phyloP scores from a whole-genome alignment of 2,329 filamentous ascomycete species.

The Trichoderma semiorbis region DNA sequence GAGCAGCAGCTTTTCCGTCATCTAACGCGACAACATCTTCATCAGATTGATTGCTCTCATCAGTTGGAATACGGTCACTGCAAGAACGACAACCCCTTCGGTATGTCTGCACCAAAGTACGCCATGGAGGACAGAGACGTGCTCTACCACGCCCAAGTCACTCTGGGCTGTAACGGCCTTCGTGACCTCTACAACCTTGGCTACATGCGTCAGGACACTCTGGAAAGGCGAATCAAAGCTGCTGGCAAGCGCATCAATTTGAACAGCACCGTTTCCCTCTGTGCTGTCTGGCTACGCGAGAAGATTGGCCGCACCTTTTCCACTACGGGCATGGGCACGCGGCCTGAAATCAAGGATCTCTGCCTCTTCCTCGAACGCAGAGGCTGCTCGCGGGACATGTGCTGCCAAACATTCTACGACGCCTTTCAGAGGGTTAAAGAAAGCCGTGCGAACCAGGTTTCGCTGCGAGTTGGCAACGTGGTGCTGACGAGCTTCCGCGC shows the following conservation, averaged over 20 bases:
- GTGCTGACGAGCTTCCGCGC: background rate
- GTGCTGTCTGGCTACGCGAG: constrained; percentile 29
- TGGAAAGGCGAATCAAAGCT: constrained; percentile 24
- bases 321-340: background rate
- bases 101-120: background rate
- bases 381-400: constrained; percentile 10
- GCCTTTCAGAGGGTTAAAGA: background rate
- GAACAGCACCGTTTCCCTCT: constrained; percentile 25
- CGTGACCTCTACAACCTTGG: constrained; percentile 24
- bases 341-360: background rate
- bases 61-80: background rate
- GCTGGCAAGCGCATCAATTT: constrained; percentile 16
- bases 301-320: constrained; percentile 5
- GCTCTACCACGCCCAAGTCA: constrained; percentile 23
- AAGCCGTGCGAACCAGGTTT: background rate
- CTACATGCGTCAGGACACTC: constrained; percentile 25
- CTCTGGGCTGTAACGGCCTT: constrained; percentile 26
- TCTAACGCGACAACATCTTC: background rate
- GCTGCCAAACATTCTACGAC: background rate
- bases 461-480: background rate
- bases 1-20: background rate
- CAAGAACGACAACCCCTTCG: background rate
- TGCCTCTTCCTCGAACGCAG: background rate
- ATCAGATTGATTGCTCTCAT: too few species aligned
- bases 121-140: constrained; percentile 24